phyloP scores from a whole-genome alignment of 768 basidiomycete species.

The Porphyrellus cyaneotinctus region DNA sequence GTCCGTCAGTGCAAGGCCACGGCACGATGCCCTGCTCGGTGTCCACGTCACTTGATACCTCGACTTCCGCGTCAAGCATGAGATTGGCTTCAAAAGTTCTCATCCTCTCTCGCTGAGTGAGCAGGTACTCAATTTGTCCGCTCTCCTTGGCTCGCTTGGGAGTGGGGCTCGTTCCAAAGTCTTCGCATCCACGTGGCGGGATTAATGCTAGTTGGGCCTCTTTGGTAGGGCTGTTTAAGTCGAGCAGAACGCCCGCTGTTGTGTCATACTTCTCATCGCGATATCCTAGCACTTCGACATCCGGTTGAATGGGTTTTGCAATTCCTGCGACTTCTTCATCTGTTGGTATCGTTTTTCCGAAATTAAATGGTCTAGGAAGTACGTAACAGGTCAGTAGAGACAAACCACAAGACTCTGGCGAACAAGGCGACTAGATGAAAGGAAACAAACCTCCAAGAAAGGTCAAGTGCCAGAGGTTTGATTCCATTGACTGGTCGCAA shows the following conservation, averaged over 20 bases:
- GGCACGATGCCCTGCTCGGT: neutral
- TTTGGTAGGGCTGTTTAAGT: constrained; percentile 7
- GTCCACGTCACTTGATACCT: neutral
- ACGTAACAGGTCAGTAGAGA: constrained; percentile 3
- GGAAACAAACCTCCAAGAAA: constrained; percentile 62
- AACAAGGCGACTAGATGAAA: neutral
- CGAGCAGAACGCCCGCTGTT: constrained; percentile 11
- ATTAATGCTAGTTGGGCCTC: constrained; percentile 1
- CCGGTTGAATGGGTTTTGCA: constrained; percentile 9
- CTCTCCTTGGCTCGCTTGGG: constrained; percentile 13
- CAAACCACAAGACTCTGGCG: neutral
- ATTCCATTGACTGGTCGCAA: constrained; percentile 57
- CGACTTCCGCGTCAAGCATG: neutral
- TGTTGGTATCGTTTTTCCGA: constrained; percentile 31
- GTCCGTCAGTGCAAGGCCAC: neutral
- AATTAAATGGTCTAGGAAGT: constrained; percentile 45
- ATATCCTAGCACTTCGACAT: constrained; percentile 14
- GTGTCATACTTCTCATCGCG: constrained; percentile 12
- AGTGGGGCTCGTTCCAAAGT: constrained; percentile 26
- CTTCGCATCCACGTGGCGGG: constrained; percentile 20
- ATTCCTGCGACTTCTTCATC: constrained; percentile 29
- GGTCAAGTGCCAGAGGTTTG: constrained; percentile 51
- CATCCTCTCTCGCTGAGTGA: constrained; percentile 25
- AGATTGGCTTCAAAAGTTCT: constrained; percentile 7
- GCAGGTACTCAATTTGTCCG: constrained; percentile 17